phyloP scores from a whole-genome alignment of 169 alveolate genomes.

The Ichthyophthirius multifiliis region DNA sequence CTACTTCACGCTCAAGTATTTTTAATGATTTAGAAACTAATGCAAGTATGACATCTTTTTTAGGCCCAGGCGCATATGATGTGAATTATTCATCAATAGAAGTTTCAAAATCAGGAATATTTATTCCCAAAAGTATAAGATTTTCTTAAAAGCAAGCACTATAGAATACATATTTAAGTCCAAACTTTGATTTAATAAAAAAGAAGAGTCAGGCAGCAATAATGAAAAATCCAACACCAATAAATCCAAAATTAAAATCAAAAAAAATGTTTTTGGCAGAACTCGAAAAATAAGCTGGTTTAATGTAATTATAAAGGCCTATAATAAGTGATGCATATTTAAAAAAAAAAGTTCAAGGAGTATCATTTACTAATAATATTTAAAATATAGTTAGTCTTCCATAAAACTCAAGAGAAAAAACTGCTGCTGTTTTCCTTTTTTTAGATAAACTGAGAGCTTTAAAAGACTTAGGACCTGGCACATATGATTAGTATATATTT shows the following conservation, averaged over 20 bases:
- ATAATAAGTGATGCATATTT: background rate
- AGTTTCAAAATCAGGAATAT: background rate
- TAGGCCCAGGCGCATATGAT: constrained; percentile 7
- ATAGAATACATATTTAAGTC: background rate
- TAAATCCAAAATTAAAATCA: background rate
- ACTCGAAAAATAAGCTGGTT: too few relatives aligned
- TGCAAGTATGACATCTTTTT: background rate
- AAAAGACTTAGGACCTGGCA: constrained; percentile 2
- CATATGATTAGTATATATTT: background rate
- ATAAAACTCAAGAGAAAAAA: constrained; percentile 5
- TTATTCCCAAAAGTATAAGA: background rate
- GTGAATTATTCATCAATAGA: background rate
- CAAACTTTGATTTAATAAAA: background rate
- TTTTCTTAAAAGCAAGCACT: background rate
- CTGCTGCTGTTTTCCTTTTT: background rate
- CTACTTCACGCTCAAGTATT: too few relatives aligned
- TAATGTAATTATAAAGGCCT: background rate
- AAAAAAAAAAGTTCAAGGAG: background rate
- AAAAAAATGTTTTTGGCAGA: too few relatives aligned
- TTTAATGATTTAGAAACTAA: constrained; percentile 12
- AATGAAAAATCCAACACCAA: background rate
- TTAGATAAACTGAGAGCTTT: background rate
- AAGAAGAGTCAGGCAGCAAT: background rate
- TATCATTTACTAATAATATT: background rate
- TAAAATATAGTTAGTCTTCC: too few relatives aligned